Evolutionary conservation across 164 flowering plant genomes (phyloP).

Genomic region (Tetracentron sinense): DNA sequence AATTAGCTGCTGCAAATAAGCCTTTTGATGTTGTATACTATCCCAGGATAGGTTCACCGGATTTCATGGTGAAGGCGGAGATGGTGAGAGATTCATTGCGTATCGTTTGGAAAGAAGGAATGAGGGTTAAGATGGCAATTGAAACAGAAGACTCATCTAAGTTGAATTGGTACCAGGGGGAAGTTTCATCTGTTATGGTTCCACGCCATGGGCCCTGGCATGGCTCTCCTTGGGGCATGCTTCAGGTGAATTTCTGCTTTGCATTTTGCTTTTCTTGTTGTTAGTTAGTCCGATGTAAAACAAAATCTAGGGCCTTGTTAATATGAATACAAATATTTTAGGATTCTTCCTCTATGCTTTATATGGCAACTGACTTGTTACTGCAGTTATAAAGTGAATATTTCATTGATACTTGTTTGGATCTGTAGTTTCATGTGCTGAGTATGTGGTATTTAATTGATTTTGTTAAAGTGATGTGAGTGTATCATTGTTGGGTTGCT

Average conservation of each 20-base stretch:
- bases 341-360: no score
- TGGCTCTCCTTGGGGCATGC: slow-evolving; percentile 69
- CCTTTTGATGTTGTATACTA: slow-evolving; percentile 61
- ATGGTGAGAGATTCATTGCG: slow-evolving; percentile 44
- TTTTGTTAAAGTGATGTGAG: no score
- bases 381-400: no score
- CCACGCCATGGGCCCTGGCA: slow-evolving; percentile 37
- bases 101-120: slow-evolving; percentile 47
- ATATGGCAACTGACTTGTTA: no score
- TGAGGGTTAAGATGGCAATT: slow-evolving; percentile 59
- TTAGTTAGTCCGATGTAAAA: not conserved
- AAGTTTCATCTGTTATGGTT: slow-evolving; percentile 25
- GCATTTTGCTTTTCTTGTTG: not conserved
- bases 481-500: no score
- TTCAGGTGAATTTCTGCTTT: slow-evolving; percentile 41
- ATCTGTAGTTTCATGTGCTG: no score
- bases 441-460: no score
- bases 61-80: slow-evolving; percentile 63
- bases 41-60: slow-evolving; percentile 54
- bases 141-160: slow-evolving; percentile 62
- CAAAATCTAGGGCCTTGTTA: not conserved
- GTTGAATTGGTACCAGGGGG: slow-evolving; percentile 56
- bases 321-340: not conserved
- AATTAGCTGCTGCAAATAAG: slow-evolving; percentile 40
- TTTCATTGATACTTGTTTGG: no score